Evolutionary conservation across 257 asterid genomes (phyloP).

Genomic region (Haberlea rhodopensis): DNA sequence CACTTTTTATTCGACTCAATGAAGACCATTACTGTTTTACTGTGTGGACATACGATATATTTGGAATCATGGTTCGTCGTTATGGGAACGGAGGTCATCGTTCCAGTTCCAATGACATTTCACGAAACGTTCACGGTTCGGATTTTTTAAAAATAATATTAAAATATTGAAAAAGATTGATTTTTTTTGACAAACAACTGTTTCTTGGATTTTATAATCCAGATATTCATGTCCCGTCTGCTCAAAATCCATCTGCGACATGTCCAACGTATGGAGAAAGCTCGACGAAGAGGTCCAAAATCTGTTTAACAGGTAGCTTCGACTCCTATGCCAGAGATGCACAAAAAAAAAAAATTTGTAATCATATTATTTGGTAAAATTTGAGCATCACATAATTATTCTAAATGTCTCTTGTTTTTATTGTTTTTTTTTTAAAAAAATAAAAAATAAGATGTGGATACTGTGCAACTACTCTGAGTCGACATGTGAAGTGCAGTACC

Average conservation of each 20-base stretch:
- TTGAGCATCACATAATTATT: too few species aligned
- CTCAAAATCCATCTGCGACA: constrained; percentile 54
- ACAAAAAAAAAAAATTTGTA: constrained; percentile 51
- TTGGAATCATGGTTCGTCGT: constrained; percentile 53
- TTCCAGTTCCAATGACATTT: too few species aligned
- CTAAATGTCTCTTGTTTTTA: not conserved
- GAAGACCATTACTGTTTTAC: constrained; percentile 42
- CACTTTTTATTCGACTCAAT: constrained; percentile 55
- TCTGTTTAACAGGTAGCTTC: constrained; percentile 43
- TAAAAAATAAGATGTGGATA: constrained; percentile 53
- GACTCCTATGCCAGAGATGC: constrained; percentile 51
- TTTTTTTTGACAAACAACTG: too few species aligned
- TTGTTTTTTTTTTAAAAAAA: not conserved
- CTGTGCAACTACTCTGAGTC: constrained; percentile 59
- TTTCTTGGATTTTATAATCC: constrained; percentile 15
- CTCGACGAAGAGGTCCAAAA: constrained; percentile 51
- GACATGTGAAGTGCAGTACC: constrained; percentile 50
- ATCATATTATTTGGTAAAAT: not conserved
- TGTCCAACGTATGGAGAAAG: constrained; percentile 53
- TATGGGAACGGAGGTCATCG: constrained; percentile 51
- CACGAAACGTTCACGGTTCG: too few species aligned
- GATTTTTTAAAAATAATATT: too few species aligned
- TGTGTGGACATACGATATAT: constrained; percentile 64
- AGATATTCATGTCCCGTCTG: constrained; percentile 64
- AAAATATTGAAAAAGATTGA: too few species aligned